These are phyloP conservation scores for Strobilomyces confusus DNA, from an alignment of 768 basidiomycete species.

Conservation along the genomic window DNA sequence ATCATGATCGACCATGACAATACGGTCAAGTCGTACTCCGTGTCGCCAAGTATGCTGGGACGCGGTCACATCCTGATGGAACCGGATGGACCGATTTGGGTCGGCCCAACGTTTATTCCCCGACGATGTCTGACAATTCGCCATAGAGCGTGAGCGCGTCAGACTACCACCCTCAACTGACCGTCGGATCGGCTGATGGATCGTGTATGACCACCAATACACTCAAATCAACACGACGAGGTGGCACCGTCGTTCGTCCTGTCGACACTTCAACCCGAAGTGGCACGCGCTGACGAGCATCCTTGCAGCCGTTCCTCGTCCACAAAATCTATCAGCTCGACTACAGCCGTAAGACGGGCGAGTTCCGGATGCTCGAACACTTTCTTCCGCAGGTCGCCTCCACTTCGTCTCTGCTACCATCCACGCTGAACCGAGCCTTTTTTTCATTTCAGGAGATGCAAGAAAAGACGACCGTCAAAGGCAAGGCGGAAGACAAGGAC, in stretches of 20 bases:
- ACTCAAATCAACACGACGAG: conserved; percentile 61
- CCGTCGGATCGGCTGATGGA: conserved; percentile 82
- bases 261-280: not conserved
- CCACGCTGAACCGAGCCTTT: not conserved
- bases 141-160: conserved; percentile 67
- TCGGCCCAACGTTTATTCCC: conserved; percentile 33
- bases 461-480: conserved; percentile 32
- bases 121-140: not conserved
- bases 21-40: conserved; percentile 68
- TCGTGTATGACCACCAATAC: conserved; percentile 70
- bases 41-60: conserved; percentile 70
- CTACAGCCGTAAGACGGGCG: conserved; percentile 68
- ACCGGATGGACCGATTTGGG: conserved; percentile 81
- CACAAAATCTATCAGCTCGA: conserved; percentile 86
- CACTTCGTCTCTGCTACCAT: not conserved
- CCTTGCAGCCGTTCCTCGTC: conserved; percentile 62
- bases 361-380: conserved; percentile 86
- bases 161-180: conserved; percentile 84
- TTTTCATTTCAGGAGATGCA: conserved; percentile 41
- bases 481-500: conserved; percentile 28
- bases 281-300: not conserved
- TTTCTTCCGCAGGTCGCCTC: conserved; percentile 67
- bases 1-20: conserved; percentile 84
- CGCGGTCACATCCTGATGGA: conserved; percentile 69
- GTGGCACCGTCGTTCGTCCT: conserved; percentile 62